Evolutionary conservation across 2,329 filamentous ascomycete species (phyloP), one percentile per base, ranked within the genome.

Genomic region (Hypomyces perniciosus): DNA sequence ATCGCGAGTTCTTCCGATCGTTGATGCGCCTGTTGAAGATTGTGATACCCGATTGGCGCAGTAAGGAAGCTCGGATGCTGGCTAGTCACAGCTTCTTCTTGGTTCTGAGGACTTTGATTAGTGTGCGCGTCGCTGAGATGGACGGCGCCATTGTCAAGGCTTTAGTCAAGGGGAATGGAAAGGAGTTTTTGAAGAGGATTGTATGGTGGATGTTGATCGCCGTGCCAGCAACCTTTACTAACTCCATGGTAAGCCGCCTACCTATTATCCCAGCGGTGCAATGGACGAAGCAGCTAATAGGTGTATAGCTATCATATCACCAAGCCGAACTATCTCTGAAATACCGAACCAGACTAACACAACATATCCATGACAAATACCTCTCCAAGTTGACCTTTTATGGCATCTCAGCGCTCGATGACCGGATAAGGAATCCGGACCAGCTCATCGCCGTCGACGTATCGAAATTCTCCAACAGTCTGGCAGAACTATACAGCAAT

Each of bases 191-290:
- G 61, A 84, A 85, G 59, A 84, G 90, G 1, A 84, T 99, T 60
- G 81, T 95, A 5, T 96, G 92, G 90, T 99, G 93, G 93, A 99
- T 99, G 93, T 68, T 92, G 50, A 93, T 99, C 58, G 92, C 93
- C 28, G 79, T 99, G 12, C 93, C 93, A 8, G 93, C 93, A 1
- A 97, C 93, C 0, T 96, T 97, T 67, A 99, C 93, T 38, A 99
- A 99, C 69, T 96, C 91, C 1, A 99, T 99, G 93, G 88, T 93
- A 69, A 68, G 81, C 67, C 33, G 2, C 20, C 7, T 42, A 41
- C 3, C 5, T 8, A 12, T 13, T 30, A 27, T n/a, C n/a, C 12
- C 6, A 8, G 8, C 6, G 7, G 13, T 33, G 6, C 12, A 10
- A 2, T 5, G 10, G 28, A 7, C 10, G 13, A 45, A 37, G 41